phyloP scores from a whole-genome alignment of 345 rosid species.

The Camelina hispida region DNA sequence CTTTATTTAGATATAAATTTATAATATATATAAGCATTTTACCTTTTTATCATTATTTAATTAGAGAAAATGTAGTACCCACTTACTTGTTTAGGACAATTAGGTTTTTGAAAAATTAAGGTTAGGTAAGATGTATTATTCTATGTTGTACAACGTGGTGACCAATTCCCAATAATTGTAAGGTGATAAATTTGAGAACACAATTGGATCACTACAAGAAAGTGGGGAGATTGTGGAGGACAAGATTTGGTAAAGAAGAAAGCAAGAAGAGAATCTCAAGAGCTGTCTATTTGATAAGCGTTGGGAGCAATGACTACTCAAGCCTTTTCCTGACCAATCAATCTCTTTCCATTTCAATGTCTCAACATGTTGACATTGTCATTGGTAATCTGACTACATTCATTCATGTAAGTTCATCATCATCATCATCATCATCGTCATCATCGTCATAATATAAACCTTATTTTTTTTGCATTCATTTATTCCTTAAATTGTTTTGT shows the following conservation, averaged over 20 bases:
- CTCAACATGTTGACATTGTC: constrained; percentile 59
- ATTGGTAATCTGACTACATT: constrained; percentile 61
- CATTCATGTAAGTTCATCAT: constrained; percentile 46
- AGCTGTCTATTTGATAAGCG: constrained; percentile 69
- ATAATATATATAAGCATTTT: background rate
- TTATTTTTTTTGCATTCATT: background rate
- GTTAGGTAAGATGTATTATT: constrained; percentile 29
- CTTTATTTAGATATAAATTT: constrained; percentile 12
- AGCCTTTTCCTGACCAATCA: constrained; percentile 74
- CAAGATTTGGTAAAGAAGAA: constrained; percentile 60
- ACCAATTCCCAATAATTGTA: constrained; percentile 14
- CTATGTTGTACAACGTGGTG: constrained; percentile 18
- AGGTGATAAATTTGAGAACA: constrained; percentile 58
- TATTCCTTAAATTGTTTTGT: constrained; percentile 12
- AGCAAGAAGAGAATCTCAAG: constrained; percentile 54
- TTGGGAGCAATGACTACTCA: constrained; percentile 77
- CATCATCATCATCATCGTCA: background rate
- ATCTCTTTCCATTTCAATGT: constrained; percentile 47
- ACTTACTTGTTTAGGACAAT: constrained; percentile 42
- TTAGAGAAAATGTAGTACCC: constrained; percentile 19
- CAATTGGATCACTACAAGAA: constrained; percentile 61
- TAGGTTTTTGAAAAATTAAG: constrained; percentile 9
- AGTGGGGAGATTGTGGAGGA: constrained; percentile 56
- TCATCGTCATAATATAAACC: background rate
- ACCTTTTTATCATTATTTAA: background rate